phyloP scores from a whole-genome alignment of 257 asterid species.

The Thymus mandschuricus region DNA sequence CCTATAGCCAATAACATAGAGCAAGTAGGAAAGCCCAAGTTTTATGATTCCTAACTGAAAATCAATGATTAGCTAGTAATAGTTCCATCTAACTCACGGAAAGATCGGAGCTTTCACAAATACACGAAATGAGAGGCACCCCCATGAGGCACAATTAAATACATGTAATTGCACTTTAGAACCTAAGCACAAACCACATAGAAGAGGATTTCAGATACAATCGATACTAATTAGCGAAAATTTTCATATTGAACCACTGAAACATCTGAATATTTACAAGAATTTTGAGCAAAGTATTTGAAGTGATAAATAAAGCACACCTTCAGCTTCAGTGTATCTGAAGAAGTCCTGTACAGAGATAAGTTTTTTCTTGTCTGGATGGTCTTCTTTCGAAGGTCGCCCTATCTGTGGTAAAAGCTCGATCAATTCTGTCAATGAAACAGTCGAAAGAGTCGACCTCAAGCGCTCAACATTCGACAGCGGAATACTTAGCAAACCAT shows the following conservation, averaged over 20 bases:
- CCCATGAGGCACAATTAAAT: not conserved
- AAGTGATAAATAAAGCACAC: constrained; percentile 38
- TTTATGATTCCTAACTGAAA: not conserved
- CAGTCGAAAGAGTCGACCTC: constrained; percentile 82
- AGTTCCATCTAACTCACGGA: constrained; percentile 5
- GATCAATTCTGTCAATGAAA: constrained; percentile 80
- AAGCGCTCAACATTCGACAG: constrained; percentile 91
- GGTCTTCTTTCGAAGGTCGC: constrained; percentile 80
- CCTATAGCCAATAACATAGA: not conserved
- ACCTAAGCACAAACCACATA: not conserved
- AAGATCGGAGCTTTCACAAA: not conserved
- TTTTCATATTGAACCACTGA: not conserved
- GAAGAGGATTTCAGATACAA: constrained; percentile 6
- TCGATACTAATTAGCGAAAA: not conserved
- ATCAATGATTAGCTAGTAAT: not conserved
- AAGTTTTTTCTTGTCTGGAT: constrained; percentile 96
- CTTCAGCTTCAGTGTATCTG: constrained; percentile 99
- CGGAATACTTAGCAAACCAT: constrained; percentile 89
- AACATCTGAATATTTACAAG: constrained; percentile 8
- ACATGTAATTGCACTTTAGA: not conserved
- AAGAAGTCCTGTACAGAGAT: constrained; percentile 96
- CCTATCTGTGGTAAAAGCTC: constrained; percentile 92
- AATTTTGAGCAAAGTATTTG: not conserved
- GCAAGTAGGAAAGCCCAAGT: not conserved
- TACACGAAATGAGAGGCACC: constrained; percentile 7